phyloP scores from a whole-genome alignment of 1,139 yeast genomes.

The Taphrina confusa region DNA sequence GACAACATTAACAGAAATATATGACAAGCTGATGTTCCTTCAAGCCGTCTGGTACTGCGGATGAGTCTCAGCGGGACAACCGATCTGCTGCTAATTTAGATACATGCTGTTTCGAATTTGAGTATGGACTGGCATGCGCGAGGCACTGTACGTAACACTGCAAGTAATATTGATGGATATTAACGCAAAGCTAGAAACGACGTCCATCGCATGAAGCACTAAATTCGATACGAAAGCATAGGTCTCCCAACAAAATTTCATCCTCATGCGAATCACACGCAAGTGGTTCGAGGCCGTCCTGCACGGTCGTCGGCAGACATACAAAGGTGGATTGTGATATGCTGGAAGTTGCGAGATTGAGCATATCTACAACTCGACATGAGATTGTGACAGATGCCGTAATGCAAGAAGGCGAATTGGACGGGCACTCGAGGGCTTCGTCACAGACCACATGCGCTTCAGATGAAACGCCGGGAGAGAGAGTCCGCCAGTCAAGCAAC shows the following conservation, averaged over 20 bases:
- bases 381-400: too few species aligned
- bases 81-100: neutral
- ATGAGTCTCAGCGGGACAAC: neutral
- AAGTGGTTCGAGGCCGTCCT: too few species aligned
- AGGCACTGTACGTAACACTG: too few species aligned
- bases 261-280: too few species aligned
- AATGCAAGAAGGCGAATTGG: too few species aligned
- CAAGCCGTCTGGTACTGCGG: neutral
- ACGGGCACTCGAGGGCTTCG: neutral
- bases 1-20: too few species aligned
- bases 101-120: too few species aligned
- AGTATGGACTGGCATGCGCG: too few species aligned
- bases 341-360: conserved; percentile 5
- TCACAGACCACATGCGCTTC: neutral
- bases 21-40: too few species aligned
- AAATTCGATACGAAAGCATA: neutral
- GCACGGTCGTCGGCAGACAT: too few species aligned
- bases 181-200: neutral
- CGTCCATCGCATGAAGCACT: neutral
- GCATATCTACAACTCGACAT: neutral
- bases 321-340: conserved; percentile 2
- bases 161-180: neutral
- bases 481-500: neutral
- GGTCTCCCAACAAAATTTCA: neutral
- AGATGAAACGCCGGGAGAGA: neutral